Conservation (phyloP, 257 asterid genomes). For the Gardenia jasminoides region DNA sequence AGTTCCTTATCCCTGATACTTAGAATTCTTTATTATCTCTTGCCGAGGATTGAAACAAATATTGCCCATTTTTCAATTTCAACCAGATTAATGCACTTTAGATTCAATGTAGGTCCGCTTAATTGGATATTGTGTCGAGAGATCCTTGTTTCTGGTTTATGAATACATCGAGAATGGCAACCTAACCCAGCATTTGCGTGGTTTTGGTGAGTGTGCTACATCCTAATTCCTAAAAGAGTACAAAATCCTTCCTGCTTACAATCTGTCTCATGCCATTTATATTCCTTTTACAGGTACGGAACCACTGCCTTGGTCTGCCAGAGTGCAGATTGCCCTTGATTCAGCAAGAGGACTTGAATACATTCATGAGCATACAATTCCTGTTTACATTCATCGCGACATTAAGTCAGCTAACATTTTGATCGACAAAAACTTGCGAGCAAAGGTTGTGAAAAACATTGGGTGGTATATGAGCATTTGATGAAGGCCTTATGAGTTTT, state of each 20-base stretch:
- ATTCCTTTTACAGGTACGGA: conserved; percentile 36
- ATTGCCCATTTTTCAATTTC: too few species aligned
- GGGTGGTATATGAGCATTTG: not conserved
- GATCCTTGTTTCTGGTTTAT: conserved; percentile 75
- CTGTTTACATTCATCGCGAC: conserved; percentile 81
- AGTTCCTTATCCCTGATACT: not conserved
- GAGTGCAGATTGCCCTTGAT: conserved; percentile 87
- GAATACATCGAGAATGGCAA: conserved; percentile 86
- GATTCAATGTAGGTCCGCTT: conserved; percentile 59
- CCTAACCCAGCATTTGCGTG: conserved; percentile 76
- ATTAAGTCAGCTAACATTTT: conserved; percentile 78
- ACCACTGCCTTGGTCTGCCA: conserved; percentile 62
- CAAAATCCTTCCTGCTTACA: not conserved
- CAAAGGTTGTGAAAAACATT: conserved; percentile 47
- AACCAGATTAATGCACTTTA: not conserved
- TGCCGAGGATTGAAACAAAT: too few species aligned
- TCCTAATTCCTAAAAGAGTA: not conserved
- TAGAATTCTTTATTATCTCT: not conserved
- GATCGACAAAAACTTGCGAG: conserved; percentile 69
- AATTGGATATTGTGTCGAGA: conserved; percentile 79
- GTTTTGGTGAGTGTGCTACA: conserved; percentile 43
- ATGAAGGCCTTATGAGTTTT: not conserved
- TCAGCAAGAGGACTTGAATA: conserved; percentile 96
- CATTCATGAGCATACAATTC: conserved; percentile 91
- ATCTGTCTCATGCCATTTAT: not conserved